Evolutionary conservation across 164 flowering plant species (phyloP), one percentile per base, ranked within the genome.

Genomic region (Kalanchoe fedtschenkoi): DNA sequence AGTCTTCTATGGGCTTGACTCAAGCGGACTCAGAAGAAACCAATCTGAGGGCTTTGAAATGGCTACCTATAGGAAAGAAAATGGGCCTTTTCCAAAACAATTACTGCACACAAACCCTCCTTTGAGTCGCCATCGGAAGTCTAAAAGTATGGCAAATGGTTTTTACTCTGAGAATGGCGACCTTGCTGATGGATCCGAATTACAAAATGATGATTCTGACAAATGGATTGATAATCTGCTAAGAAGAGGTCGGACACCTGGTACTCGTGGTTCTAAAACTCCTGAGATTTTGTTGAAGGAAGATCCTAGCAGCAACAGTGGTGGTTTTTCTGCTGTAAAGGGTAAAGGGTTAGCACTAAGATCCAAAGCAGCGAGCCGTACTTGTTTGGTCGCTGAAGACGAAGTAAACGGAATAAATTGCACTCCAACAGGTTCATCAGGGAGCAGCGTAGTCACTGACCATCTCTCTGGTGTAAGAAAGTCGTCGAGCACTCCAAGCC

Each of bases 161-260:
- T 42, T 71, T 19, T n/a, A 53, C 34, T 21, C 34, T 14, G 70
- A 65, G 46, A 67, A 69, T 62, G 69, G 63, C 60, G 55, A 10
- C 26, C 26, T 47, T 10, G 34, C 62, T 39, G 70, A 66, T 6
- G 47, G 59, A 53, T 24, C 62, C 38, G 75, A 73, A 32, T 37
- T 63, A 7, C 63, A 63, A 62, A 75, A 71, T 35, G 68, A 35
- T 2, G 76, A 71, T 24, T 58, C 57, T 46, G 77, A 69, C 47
- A 70, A 64, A 53, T 68, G 69, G 67, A 53, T 58, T 19, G 77
- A 76, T 35, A 76, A 73, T 60, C 69, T 66, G 14, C 65, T 70
- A 24, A 63, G 76, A 38, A 77, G 80, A 57, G 72, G 80, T 24
- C 80, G 70, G 60, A 77, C 70, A 62, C 54, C 70, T 28, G 78